A percentile compares a stretch with the other conserved stretches of the same genome.
Evolutionary conservation across 2,329 filamentous ascomycete species (phyloP).

Genomic region (Tolypocladium paradoxum): DNA sequence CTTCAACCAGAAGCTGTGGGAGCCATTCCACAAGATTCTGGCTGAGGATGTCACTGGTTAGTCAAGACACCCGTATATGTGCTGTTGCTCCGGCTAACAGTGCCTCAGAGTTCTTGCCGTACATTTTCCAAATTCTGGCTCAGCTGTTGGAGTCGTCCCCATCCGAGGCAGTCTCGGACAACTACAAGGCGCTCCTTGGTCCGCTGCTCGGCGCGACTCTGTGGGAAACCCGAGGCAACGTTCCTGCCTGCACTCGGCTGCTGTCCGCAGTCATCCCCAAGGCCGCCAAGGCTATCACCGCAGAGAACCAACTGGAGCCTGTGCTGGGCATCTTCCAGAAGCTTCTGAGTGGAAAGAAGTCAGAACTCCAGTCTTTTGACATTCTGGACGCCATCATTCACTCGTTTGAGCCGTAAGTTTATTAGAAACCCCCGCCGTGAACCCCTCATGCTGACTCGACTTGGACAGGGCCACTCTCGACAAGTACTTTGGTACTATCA

Average conservation of each 20-base stretch:
- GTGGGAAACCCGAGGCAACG: slow-evolving; percentile 89
- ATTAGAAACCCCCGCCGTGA: not conserved
- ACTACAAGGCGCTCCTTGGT: slow-evolving; percentile 68
- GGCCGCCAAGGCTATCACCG: slow-evolving; percentile 59
- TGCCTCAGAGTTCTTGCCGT: slow-evolving; percentile 75
- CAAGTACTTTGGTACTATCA: slow-evolving; percentile 66
- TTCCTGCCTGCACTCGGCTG: slow-evolving; percentile 80
- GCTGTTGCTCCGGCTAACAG: slow-evolving; percentile 7
- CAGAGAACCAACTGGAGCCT: slow-evolving; percentile 72
- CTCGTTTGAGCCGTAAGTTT: slow-evolving; percentile 58
- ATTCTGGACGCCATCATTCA: slow-evolving; percentile 72
- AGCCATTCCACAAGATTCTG: slow-evolving; percentile 71
- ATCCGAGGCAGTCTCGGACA: slow-evolving; percentile 62
- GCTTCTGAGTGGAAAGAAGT: slow-evolving; percentile 68
- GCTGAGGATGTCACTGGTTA: slow-evolving; percentile 70
- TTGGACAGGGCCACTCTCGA: slow-evolving; percentile 49
- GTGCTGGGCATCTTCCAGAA: slow-evolving; percentile 96
- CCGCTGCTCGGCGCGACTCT: slow-evolving; percentile 71
- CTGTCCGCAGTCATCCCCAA: slow-evolving; percentile 75
- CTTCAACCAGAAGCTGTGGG: slow-evolving; percentile 72
- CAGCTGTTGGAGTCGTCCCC: slow-evolving; percentile 82
- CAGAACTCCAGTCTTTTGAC: slow-evolving; percentile 81
- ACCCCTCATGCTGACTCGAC: not conserved
- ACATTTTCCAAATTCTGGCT: slow-evolving; percentile 91
- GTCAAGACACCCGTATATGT: slow-evolving; percentile 8